Conservation (phyloP, 1,284 basidiomycete genomes). For the Rhodotorula mucilaginosa region DNA sequence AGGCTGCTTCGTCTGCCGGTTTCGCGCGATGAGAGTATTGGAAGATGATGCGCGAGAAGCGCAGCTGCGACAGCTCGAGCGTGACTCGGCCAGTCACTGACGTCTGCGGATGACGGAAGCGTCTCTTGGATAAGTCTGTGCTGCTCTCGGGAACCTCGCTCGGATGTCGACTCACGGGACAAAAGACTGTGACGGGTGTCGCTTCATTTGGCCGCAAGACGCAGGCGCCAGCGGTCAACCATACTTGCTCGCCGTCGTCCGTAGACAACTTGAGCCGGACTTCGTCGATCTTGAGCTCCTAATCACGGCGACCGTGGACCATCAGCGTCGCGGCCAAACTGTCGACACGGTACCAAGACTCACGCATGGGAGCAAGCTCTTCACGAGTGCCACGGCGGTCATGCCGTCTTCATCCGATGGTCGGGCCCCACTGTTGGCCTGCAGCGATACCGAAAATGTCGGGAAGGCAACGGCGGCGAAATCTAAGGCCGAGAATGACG, state of each 20-base stretch:
- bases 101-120: slow-evolving; percentile 53
- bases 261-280: slow-evolving; percentile 49
- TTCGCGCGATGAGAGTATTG: slow-evolving; percentile 45
- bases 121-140: no score
- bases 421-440: slow-evolving; percentile 53
- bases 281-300: slow-evolving; percentile 45
- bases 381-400: slow-evolving; percentile 59
- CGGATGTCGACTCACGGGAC: slow-evolving; percentile 58
- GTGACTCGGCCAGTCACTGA: slow-evolving; percentile 58
- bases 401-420: slow-evolving; percentile 65
- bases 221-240: slow-evolving; percentile 50
- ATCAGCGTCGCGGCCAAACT: neutral
- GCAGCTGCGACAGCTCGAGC: slow-evolving; percentile 46
- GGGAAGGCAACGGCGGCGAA: slow-evolving; percentile 66
- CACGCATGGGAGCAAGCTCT: slow-evolving; percentile 71
- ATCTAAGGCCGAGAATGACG: slow-evolving; percentile 53
- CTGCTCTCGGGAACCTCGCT: neutral
- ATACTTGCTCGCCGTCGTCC: slow-evolving; percentile 53
- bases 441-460: slow-evolving; percentile 58
- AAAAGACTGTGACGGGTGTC: slow-evolving; percentile 61
- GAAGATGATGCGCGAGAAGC: slow-evolving; percentile 46
- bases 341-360: slow-evolving; percentile 43
- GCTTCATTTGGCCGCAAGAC: slow-evolving; percentile 56
- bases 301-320: neutral
- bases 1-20: slow-evolving; percentile 40